phyloP scores from a whole-genome alignment of 2,329 filamentous ascomycete genomes.

The Talaromyces islandicus region DNA sequence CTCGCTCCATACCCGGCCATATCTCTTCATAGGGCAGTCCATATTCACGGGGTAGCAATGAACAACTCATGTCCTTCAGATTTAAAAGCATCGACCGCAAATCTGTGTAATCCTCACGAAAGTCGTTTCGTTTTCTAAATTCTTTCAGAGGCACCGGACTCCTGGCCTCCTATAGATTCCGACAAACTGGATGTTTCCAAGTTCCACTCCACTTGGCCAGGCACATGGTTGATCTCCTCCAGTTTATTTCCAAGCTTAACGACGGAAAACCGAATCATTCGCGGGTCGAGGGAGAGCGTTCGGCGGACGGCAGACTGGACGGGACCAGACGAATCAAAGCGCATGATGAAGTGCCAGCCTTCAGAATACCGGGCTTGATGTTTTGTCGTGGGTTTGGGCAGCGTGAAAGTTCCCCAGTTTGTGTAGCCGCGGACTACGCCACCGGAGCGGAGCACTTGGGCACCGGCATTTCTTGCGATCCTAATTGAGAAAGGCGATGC shows the following conservation, averaged over 20 bases:
- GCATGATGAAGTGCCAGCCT: conserved; percentile 97
- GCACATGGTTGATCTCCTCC: conserved; percentile 54
- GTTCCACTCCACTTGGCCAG: conserved; percentile 51
- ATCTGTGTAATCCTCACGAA: not conserved
- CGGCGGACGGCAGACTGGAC: conserved; percentile 70
- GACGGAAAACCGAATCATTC: conserved; percentile 80
- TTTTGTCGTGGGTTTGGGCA: conserved; percentile 71
- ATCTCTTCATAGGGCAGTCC: not conserved
- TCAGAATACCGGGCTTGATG: conserved; percentile 77
- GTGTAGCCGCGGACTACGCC: conserved; percentile 87
- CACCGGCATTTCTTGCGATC: conserved; percentile 80
- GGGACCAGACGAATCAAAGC: conserved; percentile 73
- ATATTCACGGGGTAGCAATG: not conserved
- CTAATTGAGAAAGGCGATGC: conserved; percentile 40
- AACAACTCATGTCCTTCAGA: not conserved
- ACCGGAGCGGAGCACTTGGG: conserved; percentile 71
- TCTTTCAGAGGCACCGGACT: not conserved
- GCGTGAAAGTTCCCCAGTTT: conserved; percentile 91
- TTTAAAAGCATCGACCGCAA: not conserved
- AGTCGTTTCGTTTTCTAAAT: not conserved
- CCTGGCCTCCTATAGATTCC: not conserved
- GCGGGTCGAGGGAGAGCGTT: conserved; percentile 76
- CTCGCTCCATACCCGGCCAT: not conserved
- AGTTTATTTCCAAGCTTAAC: conserved; percentile 74
- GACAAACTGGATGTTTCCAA: not conserved